These are phyloP conservation scores for Plasmodium coatneyi DNA, from an alignment of 169 alveolate genomes.

Conservation along the genomic window DNA sequence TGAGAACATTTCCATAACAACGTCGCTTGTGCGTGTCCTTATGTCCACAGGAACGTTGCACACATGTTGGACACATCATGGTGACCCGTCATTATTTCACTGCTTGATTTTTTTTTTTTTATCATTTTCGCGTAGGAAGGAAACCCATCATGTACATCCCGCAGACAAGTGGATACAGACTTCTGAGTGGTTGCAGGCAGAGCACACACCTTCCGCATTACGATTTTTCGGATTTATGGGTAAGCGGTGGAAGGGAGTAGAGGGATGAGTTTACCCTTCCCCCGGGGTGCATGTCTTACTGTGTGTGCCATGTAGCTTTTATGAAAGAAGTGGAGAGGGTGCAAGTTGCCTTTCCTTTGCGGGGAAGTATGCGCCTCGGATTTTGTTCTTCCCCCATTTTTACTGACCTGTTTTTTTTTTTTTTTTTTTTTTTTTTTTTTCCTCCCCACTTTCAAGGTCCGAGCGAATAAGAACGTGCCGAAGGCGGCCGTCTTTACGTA, in stretches of 20 bases:
- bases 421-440: background rate
- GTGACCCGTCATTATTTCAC: background rate
- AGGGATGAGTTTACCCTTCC: background rate
- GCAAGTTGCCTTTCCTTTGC: background rate
- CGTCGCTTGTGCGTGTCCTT: background rate
- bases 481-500: slow-evolving; percentile 84
- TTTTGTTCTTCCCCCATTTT: background rate
- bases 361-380: background rate
- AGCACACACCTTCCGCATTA: slow-evolving; percentile 82
- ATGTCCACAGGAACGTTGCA: background rate
- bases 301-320: background rate
- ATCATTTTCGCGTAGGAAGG: slow-evolving; percentile 74
- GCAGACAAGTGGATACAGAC: slow-evolving; percentile 80
- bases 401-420: background rate
- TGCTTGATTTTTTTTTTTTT: background rate
- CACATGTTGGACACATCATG: background rate
- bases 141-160: slow-evolving; percentile 89
- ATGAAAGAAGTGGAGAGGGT: background rate
- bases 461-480: slow-evolving; percentile 83
- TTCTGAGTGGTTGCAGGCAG: slow-evolving; percentile 87
- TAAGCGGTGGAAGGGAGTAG: slow-evolving; percentile 48
- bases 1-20: background rate
- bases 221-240: slow-evolving; percentile 87
- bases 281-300: background rate
- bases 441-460: slow-evolving; percentile 48